phyloP scores from a whole-genome alignment of 306 rosid genomes.

The Cucumis melo region DNA sequence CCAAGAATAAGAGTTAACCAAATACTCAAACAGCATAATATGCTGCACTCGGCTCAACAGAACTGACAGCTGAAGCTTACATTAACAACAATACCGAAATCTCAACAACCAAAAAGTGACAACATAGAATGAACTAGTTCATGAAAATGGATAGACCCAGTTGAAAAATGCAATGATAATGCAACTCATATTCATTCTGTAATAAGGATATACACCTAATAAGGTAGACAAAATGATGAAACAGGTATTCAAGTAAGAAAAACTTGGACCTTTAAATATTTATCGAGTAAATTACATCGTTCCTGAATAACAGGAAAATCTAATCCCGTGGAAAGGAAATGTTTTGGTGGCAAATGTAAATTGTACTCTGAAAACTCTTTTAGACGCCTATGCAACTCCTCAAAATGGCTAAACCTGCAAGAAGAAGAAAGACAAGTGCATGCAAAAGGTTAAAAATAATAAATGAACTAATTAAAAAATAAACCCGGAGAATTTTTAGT shows the following conservation, averaged over 20 bases:
- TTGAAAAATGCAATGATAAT: background rate
- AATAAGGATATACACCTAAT: background rate
- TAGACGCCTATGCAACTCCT: conserved; percentile 90
- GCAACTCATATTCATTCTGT: background rate
- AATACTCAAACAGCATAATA: background rate
- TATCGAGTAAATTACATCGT: conserved; percentile 72
- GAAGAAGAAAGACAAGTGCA: conserved; percentile 4
- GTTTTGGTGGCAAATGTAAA: conserved; percentile 96
- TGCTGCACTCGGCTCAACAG: background rate
- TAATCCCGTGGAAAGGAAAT: conserved; percentile 86
- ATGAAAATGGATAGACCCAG: background rate
- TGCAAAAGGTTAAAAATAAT: background rate
- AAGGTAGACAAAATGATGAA: background rate
- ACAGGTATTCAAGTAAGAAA: background rate
- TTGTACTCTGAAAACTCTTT: conserved; percentile 85
- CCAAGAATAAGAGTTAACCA: background rate
- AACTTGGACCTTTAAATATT: conserved; percentile 64
- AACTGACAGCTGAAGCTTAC: background rate
- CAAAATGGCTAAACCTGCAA: conserved; percentile 92
- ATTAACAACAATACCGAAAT: background rate
- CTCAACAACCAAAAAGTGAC: background rate
- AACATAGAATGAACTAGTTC: background rate
- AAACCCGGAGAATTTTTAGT: conserved; percentile 8
- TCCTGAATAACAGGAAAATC: conserved; percentile 78
- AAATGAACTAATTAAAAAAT: background rate